These are phyloP conservation scores for Myxozyma nipponensis DNA, from an alignment of 805 yeast genomes.

Conservation along the genomic window DNA sequence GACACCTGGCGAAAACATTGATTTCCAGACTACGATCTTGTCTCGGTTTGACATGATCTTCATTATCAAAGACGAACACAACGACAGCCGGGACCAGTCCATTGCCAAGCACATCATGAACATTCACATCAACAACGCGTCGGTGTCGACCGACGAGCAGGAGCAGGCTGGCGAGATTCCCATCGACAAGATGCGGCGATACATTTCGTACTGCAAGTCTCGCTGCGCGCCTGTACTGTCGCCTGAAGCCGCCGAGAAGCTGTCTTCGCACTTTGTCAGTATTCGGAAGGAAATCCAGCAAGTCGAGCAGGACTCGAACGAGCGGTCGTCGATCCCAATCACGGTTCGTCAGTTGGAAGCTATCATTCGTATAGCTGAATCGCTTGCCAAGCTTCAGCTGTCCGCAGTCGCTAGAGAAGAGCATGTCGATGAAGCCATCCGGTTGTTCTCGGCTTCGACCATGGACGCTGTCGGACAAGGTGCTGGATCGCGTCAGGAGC, in stretches of 20 bases:
- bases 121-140: constrained; percentile 77
- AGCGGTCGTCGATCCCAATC: constrained; percentile 92
- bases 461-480: constrained; percentile 88
- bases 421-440: constrained; percentile 93
- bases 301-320: constrained; percentile 76
- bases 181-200: constrained; percentile 84
- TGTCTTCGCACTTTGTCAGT: constrained; percentile 87
- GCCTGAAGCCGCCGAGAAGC: constrained; percentile 81
- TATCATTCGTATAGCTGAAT: constrained; percentile 89
- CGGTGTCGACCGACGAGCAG: constrained; percentile 49
- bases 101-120: constrained; percentile 95
- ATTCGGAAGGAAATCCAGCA: constrained; percentile 79
- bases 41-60: constrained; percentile 99
- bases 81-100: constrained; percentile 69
- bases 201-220: constrained; percentile 82
- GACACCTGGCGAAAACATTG: constrained; percentile 96
- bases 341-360: constrained; percentile 98
- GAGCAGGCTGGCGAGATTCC: constrained; percentile 70
- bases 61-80: constrained; percentile 93
- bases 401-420: constrained; percentile 79
- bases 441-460: constrained; percentile 93
- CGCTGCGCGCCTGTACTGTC: constrained; percentile 87
- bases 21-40: constrained; percentile 92
- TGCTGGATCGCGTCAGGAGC: constrained; percentile 42
- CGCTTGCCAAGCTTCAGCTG: constrained; percentile 80